Evolutionary conservation across 371 early-diverging fungal genomes (phyloP).

Genomic region (Parasitella parasitica): DNA sequence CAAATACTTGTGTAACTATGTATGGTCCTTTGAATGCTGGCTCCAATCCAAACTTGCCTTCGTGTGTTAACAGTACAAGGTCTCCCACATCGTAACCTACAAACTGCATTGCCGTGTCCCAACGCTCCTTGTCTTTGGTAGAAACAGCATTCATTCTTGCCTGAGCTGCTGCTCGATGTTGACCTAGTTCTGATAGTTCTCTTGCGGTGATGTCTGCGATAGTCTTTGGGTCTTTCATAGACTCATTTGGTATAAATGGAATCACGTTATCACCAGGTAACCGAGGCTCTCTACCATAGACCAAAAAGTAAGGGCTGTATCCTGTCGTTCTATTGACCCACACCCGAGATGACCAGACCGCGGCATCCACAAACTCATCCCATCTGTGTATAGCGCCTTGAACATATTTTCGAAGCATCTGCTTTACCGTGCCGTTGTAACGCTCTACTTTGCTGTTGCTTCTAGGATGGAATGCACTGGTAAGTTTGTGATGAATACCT

Average conservation of each 20-base stretch:
- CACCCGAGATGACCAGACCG: constrained; percentile 10
- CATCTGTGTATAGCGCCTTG: constrained; percentile 1
- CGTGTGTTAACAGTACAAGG: not conserved
- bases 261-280: constrained; percentile 10
- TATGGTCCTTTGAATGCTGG: constrained; percentile 8
- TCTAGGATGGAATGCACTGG: not conserved
- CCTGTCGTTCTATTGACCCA: constrained; percentile 6
- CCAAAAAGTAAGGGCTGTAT: constrained; percentile 13
- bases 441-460: constrained; percentile 27
- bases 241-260: not conserved
- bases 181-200: not conserved
- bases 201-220: not conserved
- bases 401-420: constrained; percentile 1
- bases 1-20: not conserved
- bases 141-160: not conserved
- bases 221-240: not conserved
- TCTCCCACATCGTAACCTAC: constrained; percentile 9
- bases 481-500: not conserved
- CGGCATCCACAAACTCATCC: constrained; percentile 4
- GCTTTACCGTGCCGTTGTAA: constrained; percentile 16
- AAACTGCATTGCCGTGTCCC: constrained; percentile 2
- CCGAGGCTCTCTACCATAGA: constrained; percentile 15
- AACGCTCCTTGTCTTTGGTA: constrained; percentile 5
- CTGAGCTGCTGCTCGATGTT: not conserved
- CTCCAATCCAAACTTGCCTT: constrained; percentile 8